These are phyloP conservation scores for Saccharomycopsis vini DNA, from an alignment of 805 yeast species.

Conservation along the genomic window DNA sequence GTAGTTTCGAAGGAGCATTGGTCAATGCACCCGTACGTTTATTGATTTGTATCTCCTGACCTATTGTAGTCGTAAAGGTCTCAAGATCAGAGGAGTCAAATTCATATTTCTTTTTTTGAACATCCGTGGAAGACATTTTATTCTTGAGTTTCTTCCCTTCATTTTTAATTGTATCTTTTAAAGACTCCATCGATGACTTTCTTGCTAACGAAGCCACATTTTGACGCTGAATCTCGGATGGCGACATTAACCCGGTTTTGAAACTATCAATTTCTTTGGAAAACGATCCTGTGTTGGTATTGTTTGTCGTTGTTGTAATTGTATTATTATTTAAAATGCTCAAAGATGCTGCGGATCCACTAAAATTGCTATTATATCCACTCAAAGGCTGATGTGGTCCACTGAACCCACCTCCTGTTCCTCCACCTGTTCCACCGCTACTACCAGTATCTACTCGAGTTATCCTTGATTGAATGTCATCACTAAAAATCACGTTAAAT, in stretches of 20 bases:
- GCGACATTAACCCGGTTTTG: conserved; percentile 14
- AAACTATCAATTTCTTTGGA: too few species aligned
- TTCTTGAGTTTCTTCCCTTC: conserved; percentile 15
- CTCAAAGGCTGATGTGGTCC: conserved; percentile 7
- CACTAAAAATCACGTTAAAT: conserved; percentile 16
- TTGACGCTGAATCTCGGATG: conserved; percentile 15
- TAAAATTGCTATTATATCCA: conserved; percentile 6
- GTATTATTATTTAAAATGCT: conserved; percentile 2
- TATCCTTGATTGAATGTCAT: conserved; percentile 7
- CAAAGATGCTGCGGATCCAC: conserved; percentile 3
- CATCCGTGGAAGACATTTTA: conserved; percentile 2
- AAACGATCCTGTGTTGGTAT: too few species aligned
- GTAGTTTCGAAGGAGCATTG: conserved; percentile 3
- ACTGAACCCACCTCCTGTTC: too few species aligned
- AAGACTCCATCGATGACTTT: conserved; percentile 15
- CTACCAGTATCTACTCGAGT: conserved; percentile 5
- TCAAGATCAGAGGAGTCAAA: neutral
- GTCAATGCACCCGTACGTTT: conserved; percentile 1
- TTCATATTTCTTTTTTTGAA: neutral
- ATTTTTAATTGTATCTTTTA: conserved; percentile 13
- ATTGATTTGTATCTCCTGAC: conserved; percentile 15
- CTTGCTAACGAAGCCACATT: conserved; percentile 1
- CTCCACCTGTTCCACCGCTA: too few species aligned
- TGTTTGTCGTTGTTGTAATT: neutral
- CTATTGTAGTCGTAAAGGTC: conserved; percentile 13